Conservation (phyloP, 371 early-diverging fungal genomes). For the Mortierella sp. region DNA sequence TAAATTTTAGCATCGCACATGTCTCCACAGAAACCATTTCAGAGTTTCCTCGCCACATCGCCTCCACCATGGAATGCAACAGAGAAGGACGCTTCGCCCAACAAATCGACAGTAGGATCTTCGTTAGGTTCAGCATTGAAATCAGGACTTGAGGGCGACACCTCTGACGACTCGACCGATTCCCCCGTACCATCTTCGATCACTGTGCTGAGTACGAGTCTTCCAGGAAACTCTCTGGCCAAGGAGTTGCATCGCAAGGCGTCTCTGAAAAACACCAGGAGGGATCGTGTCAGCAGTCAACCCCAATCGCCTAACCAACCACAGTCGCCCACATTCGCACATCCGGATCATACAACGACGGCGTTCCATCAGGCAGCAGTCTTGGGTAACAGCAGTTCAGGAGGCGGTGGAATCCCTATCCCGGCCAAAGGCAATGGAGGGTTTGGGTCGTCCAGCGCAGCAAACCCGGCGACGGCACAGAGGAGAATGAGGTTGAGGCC, state of each 20-base stretch:
- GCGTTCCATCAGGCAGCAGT: conserved; percentile 54
- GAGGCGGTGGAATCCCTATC: conserved; percentile 47
- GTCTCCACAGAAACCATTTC: conserved; percentile 67
- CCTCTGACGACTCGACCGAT: conserved; percentile 34
- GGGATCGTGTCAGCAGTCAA: conserved; percentile 21
- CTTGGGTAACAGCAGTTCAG: conserved; percentile 44
- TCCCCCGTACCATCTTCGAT: conserved; percentile 68
- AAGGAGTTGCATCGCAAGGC: conserved; percentile 57
- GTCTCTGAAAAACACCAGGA: conserved; percentile 40
- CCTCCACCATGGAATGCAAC: conserved; percentile 75
- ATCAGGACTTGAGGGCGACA: conserved; percentile 37
- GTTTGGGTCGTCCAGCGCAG: conserved; percentile 3
- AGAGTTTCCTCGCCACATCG: conserved; percentile 74
- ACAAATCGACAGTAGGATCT: conserved; percentile 37
- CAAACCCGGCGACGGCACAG: conserved; percentile 19
- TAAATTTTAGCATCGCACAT: conserved; percentile 44
- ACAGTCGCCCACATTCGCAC: conserved; percentile 14
- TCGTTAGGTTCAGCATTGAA: conserved; percentile 43
- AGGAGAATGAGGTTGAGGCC: conserved; percentile 62
- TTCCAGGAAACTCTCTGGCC: conserved; percentile 64
- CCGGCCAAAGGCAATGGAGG: conserved; percentile 8
- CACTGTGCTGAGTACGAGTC: conserved; percentile 73
- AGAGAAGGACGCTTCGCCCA: conserved; percentile 56
- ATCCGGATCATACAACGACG: conserved; percentile 34
- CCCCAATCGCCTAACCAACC: conserved; percentile 29